These are phyloP conservation scores for Yamadazyma laniorum DNA, from an alignment of 805 yeast species.

Conservation along the genomic window DNA sequence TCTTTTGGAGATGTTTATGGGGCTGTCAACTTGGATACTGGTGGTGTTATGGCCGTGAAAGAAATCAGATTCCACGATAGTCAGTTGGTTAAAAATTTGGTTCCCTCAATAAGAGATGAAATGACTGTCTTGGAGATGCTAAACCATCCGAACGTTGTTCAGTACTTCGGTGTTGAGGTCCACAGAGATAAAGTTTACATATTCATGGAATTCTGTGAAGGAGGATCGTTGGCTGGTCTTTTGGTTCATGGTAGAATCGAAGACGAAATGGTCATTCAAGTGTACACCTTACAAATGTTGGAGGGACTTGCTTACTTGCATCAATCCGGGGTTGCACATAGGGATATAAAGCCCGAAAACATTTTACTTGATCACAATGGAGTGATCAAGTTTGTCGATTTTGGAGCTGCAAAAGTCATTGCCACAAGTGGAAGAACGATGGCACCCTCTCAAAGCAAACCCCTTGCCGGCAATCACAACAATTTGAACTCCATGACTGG, in stretches of 20 bases:
- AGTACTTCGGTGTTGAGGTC: conserved; percentile 95
- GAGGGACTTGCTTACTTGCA: conserved; percentile 95
- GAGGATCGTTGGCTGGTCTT: conserved; percentile 85
- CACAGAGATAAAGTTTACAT: conserved; percentile 93
- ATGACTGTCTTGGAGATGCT: conserved; percentile 95
- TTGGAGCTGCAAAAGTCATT: conserved; percentile 94
- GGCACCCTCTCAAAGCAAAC: conserved; percentile 17
- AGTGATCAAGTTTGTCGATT: conserved; percentile 91
- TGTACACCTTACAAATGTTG: conserved; percentile 85
- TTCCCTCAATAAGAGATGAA: conserved; percentile 89
- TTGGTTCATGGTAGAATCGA: conserved; percentile 92
- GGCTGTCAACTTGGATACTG: conserved; percentile 89
- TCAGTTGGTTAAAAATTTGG: conserved; percentile 77
- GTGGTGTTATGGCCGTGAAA: conserved; percentile 95
- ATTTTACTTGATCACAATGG: conserved; percentile 88
- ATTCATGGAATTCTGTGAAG: conserved; percentile 96
- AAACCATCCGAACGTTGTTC: conserved; percentile 94
- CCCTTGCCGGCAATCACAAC: conserved; percentile 13
- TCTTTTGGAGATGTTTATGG: conserved; percentile 93
- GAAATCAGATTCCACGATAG: conserved; percentile 89
- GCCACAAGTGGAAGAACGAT: conserved; percentile 57
- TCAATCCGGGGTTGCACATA: conserved; percentile 91
- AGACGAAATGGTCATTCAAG: conserved; percentile 89
- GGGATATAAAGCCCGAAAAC: conserved; percentile 96
- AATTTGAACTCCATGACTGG: conserved; percentile 68